Conservation (phyloP, 768 basidiomycete genomes). For the Leccinum subtestaceum region DNA sequence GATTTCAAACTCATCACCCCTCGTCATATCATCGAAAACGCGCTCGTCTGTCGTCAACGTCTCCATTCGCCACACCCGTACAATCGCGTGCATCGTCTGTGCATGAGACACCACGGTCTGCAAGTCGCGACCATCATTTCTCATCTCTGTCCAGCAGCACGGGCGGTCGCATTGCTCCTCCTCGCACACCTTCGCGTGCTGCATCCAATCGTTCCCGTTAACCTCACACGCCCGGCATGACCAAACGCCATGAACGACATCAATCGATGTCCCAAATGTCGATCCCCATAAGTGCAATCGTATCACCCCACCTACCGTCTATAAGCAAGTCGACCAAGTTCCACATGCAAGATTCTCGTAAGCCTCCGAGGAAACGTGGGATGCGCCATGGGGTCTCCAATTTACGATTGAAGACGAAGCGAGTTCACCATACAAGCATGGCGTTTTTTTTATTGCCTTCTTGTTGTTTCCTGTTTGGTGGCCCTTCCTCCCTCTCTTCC, state of each 20-base stretch:
- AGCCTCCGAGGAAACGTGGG: slow-evolving; percentile 52
- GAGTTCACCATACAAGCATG: slow-evolving; percentile 64
- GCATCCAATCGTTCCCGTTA: slow-evolving; percentile 35
- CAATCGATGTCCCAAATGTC: slow-evolving; percentile 67
- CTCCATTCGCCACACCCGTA: slow-evolving; percentile 33
- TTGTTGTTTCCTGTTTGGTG: slow-evolving; percentile 57
- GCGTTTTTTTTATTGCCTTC: slow-evolving; percentile 74
- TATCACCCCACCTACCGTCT: slow-evolving; percentile 78
- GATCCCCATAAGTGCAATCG: slow-evolving; percentile 76
- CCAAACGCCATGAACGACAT: slow-evolving; percentile 35
- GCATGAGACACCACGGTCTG: slow-evolving; percentile 26
- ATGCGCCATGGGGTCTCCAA: slow-evolving; percentile 62
- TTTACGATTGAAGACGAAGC: slow-evolving; percentile 52
- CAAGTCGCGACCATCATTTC: slow-evolving; percentile 17
- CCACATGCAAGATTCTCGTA: slow-evolving; percentile 82
- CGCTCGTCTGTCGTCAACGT: slow-evolving; percentile 49
- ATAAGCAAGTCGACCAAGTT: slow-evolving; percentile 56
- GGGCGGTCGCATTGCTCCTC: slow-evolving; percentile 25
- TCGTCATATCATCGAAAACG: slow-evolving; percentile 75
- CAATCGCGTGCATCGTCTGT: slow-evolving; percentile 33
- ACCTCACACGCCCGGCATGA: slow-evolving; percentile 23
- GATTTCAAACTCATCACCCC: slow-evolving; percentile 54
- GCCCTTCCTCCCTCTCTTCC: slow-evolving; percentile 18
- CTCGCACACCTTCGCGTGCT: slow-evolving; percentile 38
- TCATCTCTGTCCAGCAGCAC: slow-evolving; percentile 36